Evolutionary conservation across 2,329 filamentous ascomycete species (phyloP).

Genomic region (Colletotrichum liriopes): DNA sequence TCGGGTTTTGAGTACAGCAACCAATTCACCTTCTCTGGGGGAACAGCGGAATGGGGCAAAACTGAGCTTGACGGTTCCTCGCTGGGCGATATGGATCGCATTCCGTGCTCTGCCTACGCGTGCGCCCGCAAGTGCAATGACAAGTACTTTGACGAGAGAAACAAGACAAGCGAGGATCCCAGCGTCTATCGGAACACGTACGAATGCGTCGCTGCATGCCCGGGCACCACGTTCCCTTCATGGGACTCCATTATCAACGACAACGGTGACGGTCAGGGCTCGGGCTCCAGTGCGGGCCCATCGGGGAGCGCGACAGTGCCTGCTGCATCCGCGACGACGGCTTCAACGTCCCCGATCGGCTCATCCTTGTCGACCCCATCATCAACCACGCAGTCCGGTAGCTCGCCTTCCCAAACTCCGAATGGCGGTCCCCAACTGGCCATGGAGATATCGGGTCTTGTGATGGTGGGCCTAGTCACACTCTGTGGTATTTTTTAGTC

Average conservation of each 20-base stretch:
- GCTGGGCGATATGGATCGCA: conserved; percentile 18
- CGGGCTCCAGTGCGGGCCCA: not conserved
- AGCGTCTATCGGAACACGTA: conserved; percentile 18
- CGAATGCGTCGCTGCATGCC: conserved; percentile 18
- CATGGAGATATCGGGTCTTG: not conserved
- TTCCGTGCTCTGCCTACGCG: conserved; percentile 39
- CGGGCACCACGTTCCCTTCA: conserved; percentile 18
- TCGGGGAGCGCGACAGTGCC: not conserved
- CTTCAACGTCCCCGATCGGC: not conserved
- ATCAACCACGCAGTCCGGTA: not conserved
- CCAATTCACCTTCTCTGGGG: conserved; percentile 37
- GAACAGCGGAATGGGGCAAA: conserved; percentile 38
- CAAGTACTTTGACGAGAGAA: conserved; percentile 27
- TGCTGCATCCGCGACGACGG: conserved; percentile 2
- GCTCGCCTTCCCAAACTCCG: not conserved
- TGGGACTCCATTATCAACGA: conserved; percentile 13
- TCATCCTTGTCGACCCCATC: not conserved
- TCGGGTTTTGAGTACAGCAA: conserved; percentile 41
- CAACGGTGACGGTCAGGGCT: conserved; percentile 4
- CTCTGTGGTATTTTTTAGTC: not conserved
- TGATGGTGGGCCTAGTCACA: not conserved
- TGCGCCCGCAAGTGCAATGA: conserved; percentile 39
- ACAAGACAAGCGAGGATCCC: conserved; percentile 3
- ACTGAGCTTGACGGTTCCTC: conserved; percentile 26
- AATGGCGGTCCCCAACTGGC: not conserved